Evolutionary conservation across 129 eudicot species (phyloP).

Genomic region (Saussurea involucrata): DNA sequence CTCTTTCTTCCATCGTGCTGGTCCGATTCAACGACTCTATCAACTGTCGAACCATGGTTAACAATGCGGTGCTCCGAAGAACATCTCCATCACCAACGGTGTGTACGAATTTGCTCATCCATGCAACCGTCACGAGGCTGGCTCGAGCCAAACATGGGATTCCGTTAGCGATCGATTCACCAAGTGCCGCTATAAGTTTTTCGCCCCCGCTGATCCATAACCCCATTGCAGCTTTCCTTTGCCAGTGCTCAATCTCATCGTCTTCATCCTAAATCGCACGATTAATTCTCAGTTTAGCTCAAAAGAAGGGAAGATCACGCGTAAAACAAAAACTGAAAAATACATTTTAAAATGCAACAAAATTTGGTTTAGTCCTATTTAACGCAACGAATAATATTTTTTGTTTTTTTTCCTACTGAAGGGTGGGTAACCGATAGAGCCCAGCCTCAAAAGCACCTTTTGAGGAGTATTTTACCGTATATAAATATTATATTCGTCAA

Average conservation of each 20-base stretch:
- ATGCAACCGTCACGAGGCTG: slow-evolving; percentile 64
- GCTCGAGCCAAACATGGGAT: slow-evolving; percentile 67
- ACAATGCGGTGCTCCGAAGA: slow-evolving; percentile 36
- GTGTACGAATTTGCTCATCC: slow-evolving; percentile 61
- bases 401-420: no score
- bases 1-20: slow-evolving; percentile 59
- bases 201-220: slow-evolving; percentile 47
- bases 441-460: no score
- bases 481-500: no score
- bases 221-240: slow-evolving; percentile 53
- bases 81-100: slow-evolving; percentile 44
- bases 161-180: slow-evolving; percentile 52
- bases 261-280: slow-evolving; percentile 46
- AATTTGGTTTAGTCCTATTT: no score
- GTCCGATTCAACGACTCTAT: slow-evolving; percentile 37
- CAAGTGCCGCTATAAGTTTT: slow-evolving; percentile 47
- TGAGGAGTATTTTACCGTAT: background rate
- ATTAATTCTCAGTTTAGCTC: background rate
- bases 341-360: background rate
- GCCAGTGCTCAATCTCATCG: slow-evolving; percentile 55
- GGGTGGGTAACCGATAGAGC: no score
- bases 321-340: background rate
- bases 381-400: no score
- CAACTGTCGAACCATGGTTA: slow-evolving; percentile 37
- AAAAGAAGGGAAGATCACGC: background rate